phyloP scores from a whole-genome alignment of 352 stramenopile species.

The Pythium scleroteichum region DNA sequence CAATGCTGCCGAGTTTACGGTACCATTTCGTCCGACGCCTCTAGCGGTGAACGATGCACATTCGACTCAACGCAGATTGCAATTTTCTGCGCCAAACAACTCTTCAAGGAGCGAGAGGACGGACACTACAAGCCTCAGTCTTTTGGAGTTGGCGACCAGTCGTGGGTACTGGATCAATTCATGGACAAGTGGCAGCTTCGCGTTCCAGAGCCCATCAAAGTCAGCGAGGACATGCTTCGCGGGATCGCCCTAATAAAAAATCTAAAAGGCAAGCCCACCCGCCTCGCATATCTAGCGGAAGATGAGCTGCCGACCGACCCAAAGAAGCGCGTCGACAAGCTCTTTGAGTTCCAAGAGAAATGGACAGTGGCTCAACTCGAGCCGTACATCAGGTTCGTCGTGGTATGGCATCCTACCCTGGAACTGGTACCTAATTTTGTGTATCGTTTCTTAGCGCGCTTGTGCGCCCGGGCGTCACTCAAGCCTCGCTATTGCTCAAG shows the following conservation, averaged over 20 bases:
- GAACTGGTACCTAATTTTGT: slow-evolving; percentile 8
- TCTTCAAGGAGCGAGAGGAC: slow-evolving; percentile 71
- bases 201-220: slow-evolving; percentile 63
- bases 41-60: slow-evolving; percentile 37
- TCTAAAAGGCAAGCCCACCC: slow-evolving; percentile 40
- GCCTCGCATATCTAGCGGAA: slow-evolving; percentile 71
- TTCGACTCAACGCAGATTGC: slow-evolving; percentile 68
- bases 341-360: slow-evolving; percentile 82
- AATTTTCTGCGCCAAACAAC: slow-evolving; percentile 63
- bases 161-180: slow-evolving; percentile 60
- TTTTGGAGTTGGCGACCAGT: slow-evolving; percentile 29
- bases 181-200: slow-evolving; percentile 84
- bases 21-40: slow-evolving; percentile 15
- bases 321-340: slow-evolving; percentile 73
- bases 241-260: slow-evolving; percentile 58
- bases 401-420: background rate
- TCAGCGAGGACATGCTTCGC: slow-evolving; percentile 66
- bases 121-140: slow-evolving; percentile 34
- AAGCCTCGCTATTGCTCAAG: slow-evolving; percentile 79
- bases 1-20: slow-evolving; percentile 79
- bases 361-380: slow-evolving; percentile 81
- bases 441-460: slow-evolving; percentile 48
- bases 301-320: slow-evolving; percentile 64
- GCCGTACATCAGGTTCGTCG: slow-evolving; percentile 78
- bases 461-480: slow-evolving; percentile 58